Conservation (phyloP, 768 basidiomycete species). For the Pulveroboletus frians region DNA sequence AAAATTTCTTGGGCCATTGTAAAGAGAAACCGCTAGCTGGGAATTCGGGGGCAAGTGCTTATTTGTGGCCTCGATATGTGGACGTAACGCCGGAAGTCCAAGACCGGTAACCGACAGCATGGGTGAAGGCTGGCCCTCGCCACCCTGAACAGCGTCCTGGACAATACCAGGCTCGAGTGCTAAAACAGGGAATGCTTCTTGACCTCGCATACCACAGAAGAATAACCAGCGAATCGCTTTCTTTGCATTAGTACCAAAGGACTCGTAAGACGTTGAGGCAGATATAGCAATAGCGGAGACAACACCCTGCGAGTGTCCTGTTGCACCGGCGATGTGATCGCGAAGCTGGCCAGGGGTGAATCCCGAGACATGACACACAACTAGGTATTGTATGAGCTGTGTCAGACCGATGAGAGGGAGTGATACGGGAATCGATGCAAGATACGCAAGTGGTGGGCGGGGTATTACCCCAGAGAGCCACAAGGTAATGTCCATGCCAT, state of each 20-base stretch:
- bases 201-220: constrained; percentile 88
- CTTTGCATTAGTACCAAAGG: constrained; percentile 66
- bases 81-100: constrained; percentile 65
- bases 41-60: constrained; percentile 74
- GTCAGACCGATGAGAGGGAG: constrained; percentile 95
- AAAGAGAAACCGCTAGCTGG: constrained; percentile 78
- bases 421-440: constrained; percentile 90
- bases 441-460: constrained; percentile 78
- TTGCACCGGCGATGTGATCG: constrained; percentile 72
- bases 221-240: constrained; percentile 92
- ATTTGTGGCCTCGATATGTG: constrained; percentile 84
- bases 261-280: constrained; percentile 69
- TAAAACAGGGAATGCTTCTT: constrained; percentile 90
- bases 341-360: constrained; percentile 79
- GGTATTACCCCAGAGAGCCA: constrained; percentile 74
- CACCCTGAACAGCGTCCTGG: constrained; percentile 83
- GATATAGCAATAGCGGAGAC: constrained; percentile 90
- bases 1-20: constrained; percentile 87
- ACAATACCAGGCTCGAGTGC: constrained; percentile 85
- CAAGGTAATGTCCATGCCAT: constrained; percentile 74
- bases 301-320: constrained; percentile 97
- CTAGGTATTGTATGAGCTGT: constrained; percentile 89
- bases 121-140: constrained; percentile 88
- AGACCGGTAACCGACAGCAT: constrained; percentile 93
- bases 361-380: constrained; percentile 68